Conservation (phyloP, 2,329 filamentous ascomycete species). For the Botryotinia globosa region DNA sequence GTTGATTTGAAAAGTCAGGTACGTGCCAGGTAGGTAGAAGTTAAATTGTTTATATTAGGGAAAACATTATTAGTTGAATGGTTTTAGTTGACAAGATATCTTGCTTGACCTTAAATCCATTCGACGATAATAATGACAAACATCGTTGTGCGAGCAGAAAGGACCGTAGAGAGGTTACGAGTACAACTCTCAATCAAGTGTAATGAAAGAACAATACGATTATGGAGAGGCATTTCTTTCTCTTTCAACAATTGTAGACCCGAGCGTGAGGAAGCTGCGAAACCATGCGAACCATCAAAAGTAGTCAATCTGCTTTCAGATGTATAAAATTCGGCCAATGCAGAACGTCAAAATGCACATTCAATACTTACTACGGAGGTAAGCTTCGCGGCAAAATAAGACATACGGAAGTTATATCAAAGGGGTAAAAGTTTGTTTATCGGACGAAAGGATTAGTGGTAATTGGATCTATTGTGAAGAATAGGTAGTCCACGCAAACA, state of each 20-base stretch:
- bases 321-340: not conserved
- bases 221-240: not conserved
- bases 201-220: not conserved
- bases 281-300: not conserved
- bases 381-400: not conserved
- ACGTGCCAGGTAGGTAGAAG: not conserved
- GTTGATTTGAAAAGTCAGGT: not conserved
- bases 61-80: not conserved
- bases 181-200: not conserved
- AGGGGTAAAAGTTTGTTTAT: not conserved
- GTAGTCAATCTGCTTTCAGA: not conserved
- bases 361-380: too few species aligned
- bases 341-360: not conserved
- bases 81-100: not conserved
- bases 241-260: not conserved
- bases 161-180: not conserved
- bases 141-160: not conserved
- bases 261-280: not conserved
- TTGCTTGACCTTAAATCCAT: not conserved
- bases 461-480: not conserved
- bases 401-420: not conserved
- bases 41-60: not conserved
- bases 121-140: not conserved
- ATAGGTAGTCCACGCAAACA: not conserved
- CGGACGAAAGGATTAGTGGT: not conserved